These are phyloP conservation scores for Gamarada debralockiae DNA, from an alignment of 495 filamentous ascomycete species.

Conservation along the genomic window DNA sequence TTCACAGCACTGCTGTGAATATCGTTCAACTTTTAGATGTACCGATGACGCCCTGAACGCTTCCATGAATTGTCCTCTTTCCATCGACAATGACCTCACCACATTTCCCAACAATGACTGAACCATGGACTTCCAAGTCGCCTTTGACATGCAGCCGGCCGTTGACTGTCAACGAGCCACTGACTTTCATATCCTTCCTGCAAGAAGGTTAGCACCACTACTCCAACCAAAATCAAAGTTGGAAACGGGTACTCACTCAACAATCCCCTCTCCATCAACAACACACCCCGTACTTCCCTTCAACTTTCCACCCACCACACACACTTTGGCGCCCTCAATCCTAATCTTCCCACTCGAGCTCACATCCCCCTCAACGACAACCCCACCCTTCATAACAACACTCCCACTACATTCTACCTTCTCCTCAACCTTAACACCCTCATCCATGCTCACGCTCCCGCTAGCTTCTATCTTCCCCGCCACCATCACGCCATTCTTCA, in stretches of 20 bases:
- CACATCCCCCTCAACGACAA: background rate
- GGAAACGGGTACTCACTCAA: background rate
- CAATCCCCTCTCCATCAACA: background rate
- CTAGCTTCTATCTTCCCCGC: background rate
- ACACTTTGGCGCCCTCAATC: background rate
- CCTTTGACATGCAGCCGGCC: slow-evolving; percentile 13
- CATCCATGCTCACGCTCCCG: background rate
- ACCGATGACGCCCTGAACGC: background rate
- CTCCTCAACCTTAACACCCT: background rate
- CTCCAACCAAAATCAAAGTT: too few species aligned
- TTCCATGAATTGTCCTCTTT: slow-evolving; percentile 21
- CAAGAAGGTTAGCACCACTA: background rate
- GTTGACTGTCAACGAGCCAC: slow-evolving; percentile 2
- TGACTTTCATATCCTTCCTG: slow-evolving; percentile 6
- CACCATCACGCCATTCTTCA: slow-evolving; percentile 11
- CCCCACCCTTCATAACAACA: background rate
- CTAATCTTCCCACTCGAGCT: background rate
- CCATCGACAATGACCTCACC: slow-evolving; percentile 19
- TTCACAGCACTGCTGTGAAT: too few species aligned
- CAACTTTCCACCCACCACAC: background rate
- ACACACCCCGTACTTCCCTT: background rate
- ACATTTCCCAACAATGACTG: slow-evolving; percentile 6
- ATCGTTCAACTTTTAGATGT: background rate
- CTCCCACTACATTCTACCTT: background rate
- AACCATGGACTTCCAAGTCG: slow-evolving; percentile 16